These are phyloP conservation scores for Pistacia vera DNA, from an alignment of 345 rosid genomes.

Conservation along the genomic window DNA sequence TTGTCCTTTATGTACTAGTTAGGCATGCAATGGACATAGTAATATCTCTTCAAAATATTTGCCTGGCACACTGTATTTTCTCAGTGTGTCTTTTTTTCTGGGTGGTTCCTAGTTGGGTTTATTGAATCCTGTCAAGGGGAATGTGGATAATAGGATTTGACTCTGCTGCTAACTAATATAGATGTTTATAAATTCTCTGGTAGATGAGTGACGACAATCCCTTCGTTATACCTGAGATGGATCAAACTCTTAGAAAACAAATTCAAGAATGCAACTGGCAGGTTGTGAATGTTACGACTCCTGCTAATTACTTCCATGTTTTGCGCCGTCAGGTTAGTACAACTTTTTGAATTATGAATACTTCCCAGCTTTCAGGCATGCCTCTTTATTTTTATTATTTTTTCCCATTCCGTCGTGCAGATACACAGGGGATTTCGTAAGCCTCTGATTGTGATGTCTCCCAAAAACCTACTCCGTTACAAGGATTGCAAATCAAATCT, in stretches of 20 bases:
- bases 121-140: neutral
- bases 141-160: neutral
- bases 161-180: neutral
- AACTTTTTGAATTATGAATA: constrained; percentile 11
- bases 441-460: constrained; percentile 85
- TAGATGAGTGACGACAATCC: constrained; percentile 94
- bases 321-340: constrained; percentile 73
- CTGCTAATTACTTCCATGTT: constrained; percentile 89
- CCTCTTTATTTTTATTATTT: neutral
- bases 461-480: constrained; percentile 91
- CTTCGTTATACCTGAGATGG: constrained; percentile 80
- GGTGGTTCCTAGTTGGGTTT: neutral
- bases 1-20: neutral
- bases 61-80: too few species aligned
- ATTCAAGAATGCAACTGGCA: constrained; percentile 92
- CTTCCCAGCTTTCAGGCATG: neutral
- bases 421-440: constrained; percentile 90
- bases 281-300: constrained; percentile 85
- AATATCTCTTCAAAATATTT: too few species aligned
- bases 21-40: neutral
- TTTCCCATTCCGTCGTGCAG: constrained; percentile 33
- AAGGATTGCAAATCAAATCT: constrained; percentile 94
- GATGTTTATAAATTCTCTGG: constrained; percentile 17
- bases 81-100: neutral
- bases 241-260: constrained; percentile 69